phyloP scores from a whole-genome alignment of 2,329 filamentous ascomycete species.

The Aciculosporium take region DNA sequence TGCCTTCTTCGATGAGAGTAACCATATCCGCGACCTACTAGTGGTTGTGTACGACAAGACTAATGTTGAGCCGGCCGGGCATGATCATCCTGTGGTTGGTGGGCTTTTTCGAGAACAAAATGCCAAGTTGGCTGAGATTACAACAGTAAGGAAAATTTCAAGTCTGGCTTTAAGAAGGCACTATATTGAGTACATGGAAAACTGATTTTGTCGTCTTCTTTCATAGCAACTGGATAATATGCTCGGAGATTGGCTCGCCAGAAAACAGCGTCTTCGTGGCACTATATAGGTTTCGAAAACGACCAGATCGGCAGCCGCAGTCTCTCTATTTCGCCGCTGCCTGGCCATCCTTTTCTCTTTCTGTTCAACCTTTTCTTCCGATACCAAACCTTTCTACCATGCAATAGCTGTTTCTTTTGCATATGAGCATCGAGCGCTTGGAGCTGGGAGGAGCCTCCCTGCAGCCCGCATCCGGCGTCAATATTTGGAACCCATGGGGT shows the following conservation, averaged over 20 bases:
- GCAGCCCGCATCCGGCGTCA: constrained; percentile 2
- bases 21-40: constrained; percentile 78
- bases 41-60: constrained; percentile 87
- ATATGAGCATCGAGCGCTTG: constrained; percentile 3
- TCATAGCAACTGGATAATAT: constrained; percentile 66
- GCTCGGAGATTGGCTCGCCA: constrained; percentile 67
- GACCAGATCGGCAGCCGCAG: background rate
- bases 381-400: constrained; percentile 4
- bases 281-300: constrained; percentile 20
- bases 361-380: background rate
- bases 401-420: constrained; percentile 4
- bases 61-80: constrained; percentile 61
- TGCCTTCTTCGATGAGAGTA: constrained; percentile 80
- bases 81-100: constrained; percentile 74
- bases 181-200: too few relatives aligned
- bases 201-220: background rate
- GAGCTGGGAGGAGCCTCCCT: background rate
- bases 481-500: background rate
- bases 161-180: background rate
- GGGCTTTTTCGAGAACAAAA: constrained; percentile 78
- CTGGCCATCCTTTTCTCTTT: background rate
- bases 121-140: constrained; percentile 73
- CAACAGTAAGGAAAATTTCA: constrained; percentile 43
- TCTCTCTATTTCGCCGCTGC: background rate
- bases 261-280: constrained; percentile 49